A percentile compares a stretch with the other conserved stretches of the same genome.
phyloP scores from a whole-genome alignment of 2,329 filamentous ascomycete species.

The Talaromyces atroroseus region DNA sequence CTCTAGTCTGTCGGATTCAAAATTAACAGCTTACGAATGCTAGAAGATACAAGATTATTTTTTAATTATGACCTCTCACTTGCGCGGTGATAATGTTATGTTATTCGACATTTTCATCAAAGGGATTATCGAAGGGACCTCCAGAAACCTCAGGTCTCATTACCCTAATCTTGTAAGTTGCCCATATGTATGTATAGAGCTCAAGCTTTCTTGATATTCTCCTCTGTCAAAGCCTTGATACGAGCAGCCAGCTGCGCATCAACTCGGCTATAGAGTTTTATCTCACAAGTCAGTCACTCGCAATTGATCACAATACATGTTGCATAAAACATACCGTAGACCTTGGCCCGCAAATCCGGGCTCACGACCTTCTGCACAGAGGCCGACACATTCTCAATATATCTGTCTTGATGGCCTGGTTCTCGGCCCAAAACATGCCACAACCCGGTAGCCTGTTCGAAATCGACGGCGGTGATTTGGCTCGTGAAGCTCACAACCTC shows the following conservation, averaged over 20 bases:
- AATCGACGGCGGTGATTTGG: conserved; percentile 26
- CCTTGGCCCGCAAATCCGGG: conserved; percentile 19
- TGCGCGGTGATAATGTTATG: no score
- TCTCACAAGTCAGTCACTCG: not conserved
- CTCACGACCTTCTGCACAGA: conserved; percentile 20
- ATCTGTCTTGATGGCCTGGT: conserved; percentile 28
- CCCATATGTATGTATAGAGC: not conserved
- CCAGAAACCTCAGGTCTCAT: no score
- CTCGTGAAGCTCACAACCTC: conserved; percentile 21
- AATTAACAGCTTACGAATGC: no score
- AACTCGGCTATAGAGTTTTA: not conserved
- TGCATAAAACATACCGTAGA: conserved; percentile 23
- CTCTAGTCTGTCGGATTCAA: not conserved
- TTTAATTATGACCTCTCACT: no score
- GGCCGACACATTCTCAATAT: conserved; percentile 24
- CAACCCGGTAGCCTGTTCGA: conserved; percentile 25
- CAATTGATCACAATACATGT: not conserved
- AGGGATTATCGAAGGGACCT: no score
- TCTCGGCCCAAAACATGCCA: conserved; percentile 29
- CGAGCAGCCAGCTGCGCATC: not conserved
- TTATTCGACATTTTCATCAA: no score
- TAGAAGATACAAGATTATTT: no score
- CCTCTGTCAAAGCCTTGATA: not conserved
- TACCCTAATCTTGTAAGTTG: no score
- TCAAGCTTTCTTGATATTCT: not conserved